Evolutionary conservation across 257 asterid species (phyloP).

Genomic region (Lycium ferocissimum): DNA sequence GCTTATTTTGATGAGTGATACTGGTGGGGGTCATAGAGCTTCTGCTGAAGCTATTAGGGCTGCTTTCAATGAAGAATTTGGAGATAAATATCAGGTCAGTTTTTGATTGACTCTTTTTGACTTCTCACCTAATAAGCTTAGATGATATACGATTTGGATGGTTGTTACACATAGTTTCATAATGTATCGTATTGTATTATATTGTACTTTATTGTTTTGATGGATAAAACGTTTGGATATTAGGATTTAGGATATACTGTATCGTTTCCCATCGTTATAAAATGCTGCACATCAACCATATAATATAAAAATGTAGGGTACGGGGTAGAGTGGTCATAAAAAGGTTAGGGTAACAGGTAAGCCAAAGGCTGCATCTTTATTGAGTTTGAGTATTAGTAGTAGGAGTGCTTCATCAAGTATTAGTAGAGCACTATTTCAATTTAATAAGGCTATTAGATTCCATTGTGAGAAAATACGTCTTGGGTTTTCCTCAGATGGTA

Average conservation of each 20-base stretch:
- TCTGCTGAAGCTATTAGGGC: slow-evolving; percentile 98
- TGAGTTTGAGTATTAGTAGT: slow-evolving; percentile 61
- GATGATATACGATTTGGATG: too few relatives aligned
- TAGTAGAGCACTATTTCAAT: slow-evolving; percentile 59
- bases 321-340: too few relatives aligned
- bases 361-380: slow-evolving; percentile 60
- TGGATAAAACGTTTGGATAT: too few relatives aligned
- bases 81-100: slow-evolving; percentile 87
- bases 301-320: too few relatives aligned
- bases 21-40: slow-evolving; percentile 99
- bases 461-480: slow-evolving; percentile 87
- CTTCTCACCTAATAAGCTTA: not conserved
- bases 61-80: slow-evolving; percentile 83
- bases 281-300: too few relatives aligned
- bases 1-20: slow-evolving; percentile 95
- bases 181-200: too few relatives aligned
- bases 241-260: too few relatives aligned
- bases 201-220: too few relatives aligned
- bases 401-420: slow-evolving; percentile 67
- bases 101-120: slow-evolving; percentile 18
- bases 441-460: slow-evolving; percentile 72
- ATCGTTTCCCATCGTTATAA: too few relatives aligned
- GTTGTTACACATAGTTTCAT: too few relatives aligned
- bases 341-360: not conserved
- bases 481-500: slow-evolving; percentile 69